phyloP scores from a whole-genome alignment of 768 basidiomycete species.

The Cytidiella melzeri region DNA sequence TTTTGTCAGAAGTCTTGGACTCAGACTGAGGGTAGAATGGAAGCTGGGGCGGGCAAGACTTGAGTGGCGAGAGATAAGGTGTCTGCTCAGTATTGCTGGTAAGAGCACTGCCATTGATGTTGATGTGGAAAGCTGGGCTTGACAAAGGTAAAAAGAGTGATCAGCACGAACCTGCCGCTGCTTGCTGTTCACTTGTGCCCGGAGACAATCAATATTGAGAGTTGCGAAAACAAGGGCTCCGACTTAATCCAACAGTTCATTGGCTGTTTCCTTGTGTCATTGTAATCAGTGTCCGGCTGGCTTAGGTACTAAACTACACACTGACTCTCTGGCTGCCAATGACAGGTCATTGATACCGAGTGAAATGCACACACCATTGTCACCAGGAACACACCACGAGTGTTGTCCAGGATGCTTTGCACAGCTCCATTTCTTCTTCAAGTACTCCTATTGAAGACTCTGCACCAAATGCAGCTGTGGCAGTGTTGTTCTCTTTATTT shows the following conservation, averaged over 20 bases:
- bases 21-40: constrained; percentile 1
- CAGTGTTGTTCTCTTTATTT: not conserved
- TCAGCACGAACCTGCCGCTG: not conserved
- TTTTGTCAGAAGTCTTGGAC: not conserved
- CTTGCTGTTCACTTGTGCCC: not conserved
- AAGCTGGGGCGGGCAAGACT: constrained; percentile 11
- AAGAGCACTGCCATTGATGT: not conserved
- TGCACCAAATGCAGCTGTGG: not conserved
- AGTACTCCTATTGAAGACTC: not conserved
- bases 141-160: not conserved
- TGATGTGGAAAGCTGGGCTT: not conserved
- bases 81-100: too few species aligned
- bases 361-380: not conserved
- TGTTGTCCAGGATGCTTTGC: not conserved
- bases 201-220: not conserved
- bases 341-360: not conserved
- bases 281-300: too few species aligned
- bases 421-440: not conserved
- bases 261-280: not conserved
- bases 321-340: not conserved
- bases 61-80: not conserved
- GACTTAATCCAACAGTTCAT: not conserved
- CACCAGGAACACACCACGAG: not conserved
- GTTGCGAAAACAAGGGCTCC: too few species aligned
- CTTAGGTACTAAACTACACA: not conserved